phyloP scores from a whole-genome alignment of 2,329 filamentous ascomycete species.

The Mycosphaerella arachidis region DNA sequence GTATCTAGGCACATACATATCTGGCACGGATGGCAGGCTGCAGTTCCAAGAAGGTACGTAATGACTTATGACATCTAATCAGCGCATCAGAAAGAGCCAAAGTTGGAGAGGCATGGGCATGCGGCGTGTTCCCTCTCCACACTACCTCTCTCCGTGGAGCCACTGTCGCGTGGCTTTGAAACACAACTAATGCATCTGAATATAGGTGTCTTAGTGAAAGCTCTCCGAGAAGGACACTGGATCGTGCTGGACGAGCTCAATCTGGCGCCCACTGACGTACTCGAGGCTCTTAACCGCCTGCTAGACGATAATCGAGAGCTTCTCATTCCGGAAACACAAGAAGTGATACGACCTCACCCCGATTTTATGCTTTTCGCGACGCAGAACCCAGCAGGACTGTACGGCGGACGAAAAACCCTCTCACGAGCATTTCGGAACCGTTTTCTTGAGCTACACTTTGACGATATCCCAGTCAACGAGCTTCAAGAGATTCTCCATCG shows the following conservation, averaged over 20 bases:
- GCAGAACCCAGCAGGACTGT: slow-evolving; percentile 91
- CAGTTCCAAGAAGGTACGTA: slow-evolving; percentile 71
- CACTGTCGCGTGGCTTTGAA: too few species aligned
- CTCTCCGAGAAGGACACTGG: slow-evolving; percentile 90
- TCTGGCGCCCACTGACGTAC: slow-evolving; percentile 89
- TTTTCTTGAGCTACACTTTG: slow-evolving; percentile 94
- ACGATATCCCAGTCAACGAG: slow-evolving; percentile 94
- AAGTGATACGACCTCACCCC: slow-evolving; percentile 83
- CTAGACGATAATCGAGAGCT: slow-evolving; percentile 95
- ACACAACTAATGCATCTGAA: too few species aligned
- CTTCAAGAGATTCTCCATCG: slow-evolving; percentile 86
- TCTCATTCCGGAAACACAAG: slow-evolving; percentile 92
- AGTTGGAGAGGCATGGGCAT: too few species aligned
- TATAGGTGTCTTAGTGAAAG: slow-evolving; percentile 73
- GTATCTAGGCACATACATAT: slow-evolving; percentile 92
- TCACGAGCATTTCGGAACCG: slow-evolving; percentile 94
- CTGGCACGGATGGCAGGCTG: slow-evolving; percentile 76
- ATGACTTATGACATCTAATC: too few species aligned
- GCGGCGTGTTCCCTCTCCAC: too few species aligned
- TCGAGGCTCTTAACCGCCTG: slow-evolving; percentile 91
- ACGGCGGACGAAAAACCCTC: slow-evolving; percentile 88
- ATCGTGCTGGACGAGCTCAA: slow-evolving; percentile 98
- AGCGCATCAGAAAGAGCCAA: too few species aligned
- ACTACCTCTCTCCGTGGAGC: too few species aligned
- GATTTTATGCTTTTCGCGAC: slow-evolving; percentile 98